These are phyloP conservation scores for Isoetes taiwanensis DNA, from an alignment of 75 land plant species.

Conservation along the genomic window DNA sequence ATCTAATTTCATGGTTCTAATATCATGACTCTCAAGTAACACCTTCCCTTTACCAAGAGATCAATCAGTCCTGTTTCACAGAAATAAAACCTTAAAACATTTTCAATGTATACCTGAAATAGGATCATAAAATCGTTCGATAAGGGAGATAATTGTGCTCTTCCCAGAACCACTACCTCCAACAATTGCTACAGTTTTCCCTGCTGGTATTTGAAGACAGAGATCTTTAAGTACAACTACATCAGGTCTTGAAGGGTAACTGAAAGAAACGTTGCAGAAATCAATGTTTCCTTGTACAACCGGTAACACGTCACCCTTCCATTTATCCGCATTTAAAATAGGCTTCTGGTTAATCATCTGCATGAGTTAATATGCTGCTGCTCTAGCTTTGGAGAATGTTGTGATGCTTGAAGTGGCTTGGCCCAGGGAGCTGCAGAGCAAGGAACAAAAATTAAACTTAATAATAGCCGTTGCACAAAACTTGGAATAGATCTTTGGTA, in stretches of 20 bases:
- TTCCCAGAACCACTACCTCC: conserved; percentile 5
- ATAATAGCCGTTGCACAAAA: background rate
- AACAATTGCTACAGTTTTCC: conserved; percentile 6
- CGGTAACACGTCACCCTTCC: background rate
- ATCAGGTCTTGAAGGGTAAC: conserved; percentile 2
- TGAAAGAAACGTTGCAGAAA: background rate
- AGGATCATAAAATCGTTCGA: conserved; percentile 3
- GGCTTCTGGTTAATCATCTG: conserved; percentile 6
- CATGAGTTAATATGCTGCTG: background rate
- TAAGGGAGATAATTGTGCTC: conserved; percentile 2
- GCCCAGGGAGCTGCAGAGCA: background rate
- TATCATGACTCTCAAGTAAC: background rate
- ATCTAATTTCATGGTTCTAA: background rate
- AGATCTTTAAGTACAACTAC: background rate
- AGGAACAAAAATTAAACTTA: background rate
- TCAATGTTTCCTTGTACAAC: background rate
- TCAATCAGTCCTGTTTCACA: too few relatives aligned
- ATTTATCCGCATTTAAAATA: background rate
- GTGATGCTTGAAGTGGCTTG: background rate
- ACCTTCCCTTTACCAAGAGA: too few relatives aligned
- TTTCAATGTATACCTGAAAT: background rate
- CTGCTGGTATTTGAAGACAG: background rate
- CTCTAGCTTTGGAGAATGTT: background rate
- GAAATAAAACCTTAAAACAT: too few relatives aligned
- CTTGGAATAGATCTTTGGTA: too few relatives aligned